Percentiles rank a stretch among this genome's conserved stretches.
These are phyloP conservation scores for Yamagishiella unicocca DNA, from an alignment of 139 green algal species.

Conservation along the genomic window DNA sequence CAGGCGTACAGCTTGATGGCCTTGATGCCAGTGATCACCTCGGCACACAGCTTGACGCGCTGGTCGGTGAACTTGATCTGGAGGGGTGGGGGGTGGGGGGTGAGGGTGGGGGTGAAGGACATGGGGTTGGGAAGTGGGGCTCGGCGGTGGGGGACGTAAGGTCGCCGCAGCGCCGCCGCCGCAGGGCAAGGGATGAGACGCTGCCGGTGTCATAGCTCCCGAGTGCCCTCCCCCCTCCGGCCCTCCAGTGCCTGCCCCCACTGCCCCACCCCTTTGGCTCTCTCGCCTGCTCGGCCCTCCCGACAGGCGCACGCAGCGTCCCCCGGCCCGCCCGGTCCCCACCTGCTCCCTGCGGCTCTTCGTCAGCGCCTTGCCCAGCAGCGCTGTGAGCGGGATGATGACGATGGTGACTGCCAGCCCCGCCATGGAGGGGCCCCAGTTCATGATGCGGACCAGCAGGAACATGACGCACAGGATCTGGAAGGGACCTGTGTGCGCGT, in stretches of 20 bases:
- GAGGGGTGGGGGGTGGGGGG: background rate
- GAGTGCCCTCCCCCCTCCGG: too few relatives aligned
- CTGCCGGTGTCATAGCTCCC: too few relatives aligned
- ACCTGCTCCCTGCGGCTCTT: slow-evolving; percentile 56
- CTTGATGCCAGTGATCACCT: slow-evolving; percentile 92
- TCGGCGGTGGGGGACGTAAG: too few relatives aligned
- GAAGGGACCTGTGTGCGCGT: background rate
- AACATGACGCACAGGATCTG: slow-evolving; percentile 86
- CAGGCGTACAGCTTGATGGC: slow-evolving; percentile 97
- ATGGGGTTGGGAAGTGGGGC: too few relatives aligned
- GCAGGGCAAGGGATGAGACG: too few relatives aligned
- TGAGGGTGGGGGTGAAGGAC: background rate
- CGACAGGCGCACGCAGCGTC: background rate
- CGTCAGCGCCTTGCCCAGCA: slow-evolving; percentile 73
- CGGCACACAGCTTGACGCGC: slow-evolving; percentile 83
- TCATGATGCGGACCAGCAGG: slow-evolving; percentile 84
- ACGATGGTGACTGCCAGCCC: slow-evolving; percentile 80
- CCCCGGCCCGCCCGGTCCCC: too few relatives aligned
- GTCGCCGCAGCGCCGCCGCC: too few relatives aligned
- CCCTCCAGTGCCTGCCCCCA: too few relatives aligned
- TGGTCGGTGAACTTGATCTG: slow-evolving; percentile 80
- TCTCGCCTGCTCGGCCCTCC: background rate
- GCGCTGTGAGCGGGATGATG: slow-evolving; percentile 82
- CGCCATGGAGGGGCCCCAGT: slow-evolving; percentile 73
- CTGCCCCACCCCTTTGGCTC: too few relatives aligned